Evolutionary conservation across 2,329 filamentous ascomycete genomes (phyloP).

Genomic region (Byssothecium circinans): DNA sequence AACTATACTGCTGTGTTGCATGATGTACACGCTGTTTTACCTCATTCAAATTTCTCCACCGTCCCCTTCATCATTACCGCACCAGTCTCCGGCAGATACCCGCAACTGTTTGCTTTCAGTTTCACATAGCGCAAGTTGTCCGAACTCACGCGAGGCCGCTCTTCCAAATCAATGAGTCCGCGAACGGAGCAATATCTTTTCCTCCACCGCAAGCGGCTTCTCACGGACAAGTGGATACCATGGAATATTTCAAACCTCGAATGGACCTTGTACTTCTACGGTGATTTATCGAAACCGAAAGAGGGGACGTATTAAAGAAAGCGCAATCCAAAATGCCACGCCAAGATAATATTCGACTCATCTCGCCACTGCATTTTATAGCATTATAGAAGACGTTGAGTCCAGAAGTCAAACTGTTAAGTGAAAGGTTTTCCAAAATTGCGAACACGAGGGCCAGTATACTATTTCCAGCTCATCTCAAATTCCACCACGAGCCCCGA

Average conservation of each 20-base stretch:
- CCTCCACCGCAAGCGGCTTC: neutral
- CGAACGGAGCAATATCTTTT: no score
- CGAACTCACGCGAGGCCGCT: no score
- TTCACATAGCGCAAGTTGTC: no score
- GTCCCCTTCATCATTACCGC: no score
- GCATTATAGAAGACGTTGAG: neutral
- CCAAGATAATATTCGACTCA: neutral
- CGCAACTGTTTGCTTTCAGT: no score
- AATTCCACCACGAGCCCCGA: neutral
- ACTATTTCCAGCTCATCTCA: neutral
- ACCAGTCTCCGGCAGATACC: no score
- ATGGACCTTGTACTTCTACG: neutral
- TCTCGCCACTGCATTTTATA: neutral
- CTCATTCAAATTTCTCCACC: no score
- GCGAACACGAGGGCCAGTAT: constrained; percentile 5
- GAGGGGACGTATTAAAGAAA: no score
- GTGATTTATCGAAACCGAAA: neutral
- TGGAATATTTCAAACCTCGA: neutral
- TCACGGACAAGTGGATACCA: neutral
- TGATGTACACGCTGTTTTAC: no score
- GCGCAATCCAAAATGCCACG: neutral
- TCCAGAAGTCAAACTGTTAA: neutral
- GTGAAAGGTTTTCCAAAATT: neutral
- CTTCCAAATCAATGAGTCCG: no score
- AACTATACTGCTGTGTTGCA: no score